These are phyloP conservation scores for Lasiodiplodia gonubiensis DNA, from an alignment of 2,329 filamentous ascomycete genomes.

Conservation along the genomic window DNA sequence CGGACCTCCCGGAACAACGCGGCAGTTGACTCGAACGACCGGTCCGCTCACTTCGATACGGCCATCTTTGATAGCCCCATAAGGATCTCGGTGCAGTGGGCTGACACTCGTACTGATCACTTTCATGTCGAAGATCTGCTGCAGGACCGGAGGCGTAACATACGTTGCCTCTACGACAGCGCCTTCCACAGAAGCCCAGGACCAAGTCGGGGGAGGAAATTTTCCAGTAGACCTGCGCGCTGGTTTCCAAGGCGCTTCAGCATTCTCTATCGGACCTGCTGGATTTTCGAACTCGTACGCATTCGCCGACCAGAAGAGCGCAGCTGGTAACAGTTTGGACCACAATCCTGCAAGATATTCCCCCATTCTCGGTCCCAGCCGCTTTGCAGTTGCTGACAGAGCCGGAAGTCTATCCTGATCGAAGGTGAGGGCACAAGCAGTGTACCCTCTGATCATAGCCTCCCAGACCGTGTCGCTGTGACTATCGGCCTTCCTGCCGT, in stretches of 20 bases:
- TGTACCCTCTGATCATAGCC: slow-evolving; percentile 19
- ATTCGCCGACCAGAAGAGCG: neutral
- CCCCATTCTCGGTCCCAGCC: neutral
- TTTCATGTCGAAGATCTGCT: neutral
- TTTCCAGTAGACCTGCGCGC: neutral
- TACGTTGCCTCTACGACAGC: neutral
- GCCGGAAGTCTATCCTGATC: slow-evolving; percentile 30
- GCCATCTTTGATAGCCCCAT: neutral
- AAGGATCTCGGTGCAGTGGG: neutral
- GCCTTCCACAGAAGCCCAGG: slow-evolving; percentile 14
- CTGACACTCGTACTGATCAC: neutral
- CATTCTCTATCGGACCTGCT: neutral
- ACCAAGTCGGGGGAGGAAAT: neutral
- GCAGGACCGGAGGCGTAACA: no score
- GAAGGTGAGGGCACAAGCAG: slow-evolving; percentile 25
- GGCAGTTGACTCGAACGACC: neutral
- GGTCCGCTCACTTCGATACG: neutral
- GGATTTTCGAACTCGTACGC: neutral
- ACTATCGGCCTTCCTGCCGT: neutral
- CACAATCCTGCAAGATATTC: neutral
- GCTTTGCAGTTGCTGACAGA: neutral
- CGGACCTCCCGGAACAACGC: neutral
- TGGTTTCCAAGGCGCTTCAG: neutral
- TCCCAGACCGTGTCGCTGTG: neutral
- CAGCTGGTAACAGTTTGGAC: neutral